Base-by-base conservation (phyloP, 371 early-diverging fungal species). In the Apophysomyces variabilis region DNA sequence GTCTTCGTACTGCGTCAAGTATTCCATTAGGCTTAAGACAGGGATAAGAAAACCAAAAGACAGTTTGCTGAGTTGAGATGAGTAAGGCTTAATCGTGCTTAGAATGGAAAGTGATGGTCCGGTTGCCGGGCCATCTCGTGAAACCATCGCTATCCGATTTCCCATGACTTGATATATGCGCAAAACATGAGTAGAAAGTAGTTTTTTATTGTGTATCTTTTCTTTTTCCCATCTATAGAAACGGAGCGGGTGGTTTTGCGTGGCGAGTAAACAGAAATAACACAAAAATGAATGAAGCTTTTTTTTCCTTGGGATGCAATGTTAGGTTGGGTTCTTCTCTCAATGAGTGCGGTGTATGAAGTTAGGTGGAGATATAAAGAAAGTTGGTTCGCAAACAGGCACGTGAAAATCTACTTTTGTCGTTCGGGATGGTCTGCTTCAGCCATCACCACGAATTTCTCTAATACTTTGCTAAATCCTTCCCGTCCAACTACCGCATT, bases 401-500 rank as follows among this genome's bases (percentile, higher is more conserved):
- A 64, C 43, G 64, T 64, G 64, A 64, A 64, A 57, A 62, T 54
- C 59, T 65, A 46, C 36, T 61, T 61, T 61, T 60, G 38, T 35
- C 32, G 61, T 61, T 43, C 61, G 39, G 57, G 57, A 32, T 66
- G 60, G 35, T 67, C 61, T 12, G 76, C 75, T 65, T 80, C 80
- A 11, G 80, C 76, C 71, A 76, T 77, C 7, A 71, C 74, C 32
- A 77, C 80, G 62, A 80, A 80, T 35, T 82, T 79, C 37, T 90
- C 88, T 14, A 93, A 68, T 9, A 92, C 94, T 67, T 85, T 84
- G 69, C 87, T 81, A 43, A 93, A 89, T 14, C 92, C 94, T 65
- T 86, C 84, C 61, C 85, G 80, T 4, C 94, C 94, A 14, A 87
- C 78, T 12, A 83, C 85, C 7, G 98, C 95, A 72, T 98, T 98